phyloP scores from a whole-genome alignment of 805 yeast genomes.

The Kluyveromyces nonfermentans region DNA sequence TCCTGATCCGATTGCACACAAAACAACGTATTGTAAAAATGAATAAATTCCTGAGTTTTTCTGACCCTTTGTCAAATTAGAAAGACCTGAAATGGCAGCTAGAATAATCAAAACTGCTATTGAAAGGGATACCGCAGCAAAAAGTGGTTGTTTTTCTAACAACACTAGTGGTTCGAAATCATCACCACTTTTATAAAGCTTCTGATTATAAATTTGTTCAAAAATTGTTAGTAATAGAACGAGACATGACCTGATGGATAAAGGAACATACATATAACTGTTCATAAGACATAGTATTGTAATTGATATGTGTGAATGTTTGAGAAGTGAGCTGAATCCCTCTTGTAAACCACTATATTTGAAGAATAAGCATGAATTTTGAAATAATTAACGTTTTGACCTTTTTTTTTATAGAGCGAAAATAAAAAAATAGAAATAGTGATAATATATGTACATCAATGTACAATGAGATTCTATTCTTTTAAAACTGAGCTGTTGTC shows the following conservation, averaged over 20 bases:
- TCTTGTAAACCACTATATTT: too few relatives aligned
- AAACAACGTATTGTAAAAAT: constrained; percentile 18
- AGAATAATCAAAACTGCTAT: constrained; percentile 14
- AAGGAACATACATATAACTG: constrained; percentile 16
- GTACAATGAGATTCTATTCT: too few relatives aligned
- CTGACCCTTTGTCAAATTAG: neutral
- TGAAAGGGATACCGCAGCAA: constrained; percentile 15
- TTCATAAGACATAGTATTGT: constrained; percentile 15
- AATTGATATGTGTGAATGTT: neutral
- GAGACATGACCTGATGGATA: neutral
- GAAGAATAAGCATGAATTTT: too few relatives aligned
- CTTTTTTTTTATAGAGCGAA: neutral
- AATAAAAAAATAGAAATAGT: too few relatives aligned
- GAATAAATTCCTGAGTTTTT: constrained; percentile 11
- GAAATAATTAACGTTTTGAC: neutral
- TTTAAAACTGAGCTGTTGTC: too few relatives aligned
- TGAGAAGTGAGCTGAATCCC: neutral
- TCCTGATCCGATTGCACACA: constrained; percentile 28
- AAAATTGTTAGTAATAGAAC: neutral
- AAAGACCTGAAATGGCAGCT: constrained; percentile 8
- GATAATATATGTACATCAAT: too few relatives aligned
- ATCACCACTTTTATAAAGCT: constrained; percentile 12
- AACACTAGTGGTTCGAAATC: constrained; percentile 9
- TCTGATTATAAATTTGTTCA: constrained; percentile 8
- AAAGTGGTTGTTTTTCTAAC: constrained; percentile 17